Evolutionary conservation across 129 eudicot genomes (phyloP).

Genomic region (Erigeron canadensis): DNA sequence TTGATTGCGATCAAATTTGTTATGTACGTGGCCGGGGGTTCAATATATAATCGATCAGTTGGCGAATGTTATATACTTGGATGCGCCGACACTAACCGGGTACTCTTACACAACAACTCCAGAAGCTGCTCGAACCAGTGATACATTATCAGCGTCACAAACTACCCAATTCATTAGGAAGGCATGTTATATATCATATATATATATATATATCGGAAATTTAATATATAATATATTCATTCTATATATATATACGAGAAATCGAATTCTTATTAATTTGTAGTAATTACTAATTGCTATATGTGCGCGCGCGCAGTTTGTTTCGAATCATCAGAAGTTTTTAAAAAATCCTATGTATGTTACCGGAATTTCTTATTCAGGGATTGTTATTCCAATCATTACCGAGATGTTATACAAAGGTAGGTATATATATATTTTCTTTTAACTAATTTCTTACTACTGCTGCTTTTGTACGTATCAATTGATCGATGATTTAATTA

Average conservation of each 20-base stretch:
- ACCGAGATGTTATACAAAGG: slow-evolving; percentile 1
- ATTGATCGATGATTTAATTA: too few relatives aligned
- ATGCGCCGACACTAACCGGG: slow-evolving; percentile 38
- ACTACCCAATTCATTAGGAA: slow-evolving; percentile 34
- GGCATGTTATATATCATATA: too few relatives aligned
- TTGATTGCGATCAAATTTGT: too few relatives aligned
- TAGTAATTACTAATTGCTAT: background rate
- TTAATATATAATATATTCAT: too few relatives aligned
- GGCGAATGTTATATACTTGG: slow-evolving; percentile 40
- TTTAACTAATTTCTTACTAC: too few relatives aligned
- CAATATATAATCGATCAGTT: slow-evolving; percentile 32
- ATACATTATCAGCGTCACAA: slow-evolving; percentile 31
- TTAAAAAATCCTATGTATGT: background rate
- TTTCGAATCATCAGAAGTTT: background rate
- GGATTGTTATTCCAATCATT: background rate
- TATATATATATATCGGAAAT: too few relatives aligned
- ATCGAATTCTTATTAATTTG: too few relatives aligned
- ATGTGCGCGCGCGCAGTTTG: background rate
- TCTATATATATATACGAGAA: too few relatives aligned
- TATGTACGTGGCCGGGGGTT: too few relatives aligned
- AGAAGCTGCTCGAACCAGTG: slow-evolving; percentile 16
- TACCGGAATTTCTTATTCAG: background rate
- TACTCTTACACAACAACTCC: slow-evolving; percentile 32
- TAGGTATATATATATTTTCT: background rate
- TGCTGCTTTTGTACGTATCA: too few relatives aligned